Evolutionary conservation across 257 asterid species (phyloP).

Genomic region (Capsicum chinense): DNA sequence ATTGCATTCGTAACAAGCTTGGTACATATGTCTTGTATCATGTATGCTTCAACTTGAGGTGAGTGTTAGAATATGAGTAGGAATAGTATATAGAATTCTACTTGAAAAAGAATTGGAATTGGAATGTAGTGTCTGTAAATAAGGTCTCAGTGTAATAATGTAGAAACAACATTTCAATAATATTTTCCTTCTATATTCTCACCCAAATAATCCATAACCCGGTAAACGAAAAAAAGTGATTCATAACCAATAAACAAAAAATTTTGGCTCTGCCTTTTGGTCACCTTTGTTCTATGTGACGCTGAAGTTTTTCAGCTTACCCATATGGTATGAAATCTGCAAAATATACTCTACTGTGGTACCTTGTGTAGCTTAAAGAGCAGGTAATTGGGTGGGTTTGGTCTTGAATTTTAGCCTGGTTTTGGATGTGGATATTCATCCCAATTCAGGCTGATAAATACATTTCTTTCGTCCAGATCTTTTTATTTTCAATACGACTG

Average conservation of each 20-base stretch:
- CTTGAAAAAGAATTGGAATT: too few species aligned
- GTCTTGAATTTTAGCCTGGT: constrained; percentile 23
- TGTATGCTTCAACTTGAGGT: too few species aligned
- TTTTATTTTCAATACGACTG: not conserved
- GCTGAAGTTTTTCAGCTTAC: constrained; percentile 10
- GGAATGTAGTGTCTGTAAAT: too few species aligned
- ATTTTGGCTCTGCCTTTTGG: not conserved
- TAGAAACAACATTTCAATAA: too few species aligned
- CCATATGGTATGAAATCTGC: not conserved
- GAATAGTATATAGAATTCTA: too few species aligned
- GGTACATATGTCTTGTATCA: too few species aligned
- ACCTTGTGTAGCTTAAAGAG: constrained; percentile 11
- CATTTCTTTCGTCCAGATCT: not conserved
- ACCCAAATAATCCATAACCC: too few species aligned
- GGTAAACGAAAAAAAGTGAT: not conserved
- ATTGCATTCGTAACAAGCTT: too few species aligned
- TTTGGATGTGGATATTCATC: constrained; percentile 21
- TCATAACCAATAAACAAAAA: not conserved
- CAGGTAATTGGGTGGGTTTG: not conserved
- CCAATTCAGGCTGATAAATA: not conserved
- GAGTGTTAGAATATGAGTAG: too few species aligned
- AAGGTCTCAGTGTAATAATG: too few species aligned
- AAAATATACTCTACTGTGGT: constrained; percentile 7
- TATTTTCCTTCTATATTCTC: too few species aligned
- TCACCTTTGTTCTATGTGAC: not conserved